These are phyloP conservation scores for Solanum phureja DNA, from an alignment of 257 asterid genomes.

Conservation along the genomic window DNA sequence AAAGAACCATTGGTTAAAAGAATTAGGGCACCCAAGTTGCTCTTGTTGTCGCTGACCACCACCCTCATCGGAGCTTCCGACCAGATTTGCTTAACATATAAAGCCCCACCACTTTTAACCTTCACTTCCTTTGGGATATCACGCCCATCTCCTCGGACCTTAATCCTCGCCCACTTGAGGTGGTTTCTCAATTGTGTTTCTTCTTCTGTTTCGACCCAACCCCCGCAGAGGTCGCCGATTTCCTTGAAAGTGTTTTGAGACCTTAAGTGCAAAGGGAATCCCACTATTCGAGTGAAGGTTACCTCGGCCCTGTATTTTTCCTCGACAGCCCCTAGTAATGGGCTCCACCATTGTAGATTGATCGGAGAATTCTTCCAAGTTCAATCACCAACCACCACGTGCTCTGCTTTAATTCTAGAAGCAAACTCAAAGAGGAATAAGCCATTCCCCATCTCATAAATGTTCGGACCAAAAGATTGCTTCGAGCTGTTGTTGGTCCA, in stretches of 20 bases:
- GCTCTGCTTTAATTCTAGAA: not conserved
- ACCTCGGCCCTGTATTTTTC: not conserved
- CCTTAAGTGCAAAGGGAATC: not conserved
- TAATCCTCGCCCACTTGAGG: not conserved
- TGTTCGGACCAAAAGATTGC: not conserved
- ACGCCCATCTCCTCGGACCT: not conserved
- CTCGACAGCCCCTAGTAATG: not conserved
- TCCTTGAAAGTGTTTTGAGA: not conserved
- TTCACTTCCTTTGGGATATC: not conserved
- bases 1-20: not conserved
- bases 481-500: not conserved
- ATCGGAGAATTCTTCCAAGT: not conserved
- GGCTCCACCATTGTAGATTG: not conserved
- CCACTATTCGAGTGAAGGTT: not conserved
- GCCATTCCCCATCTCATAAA: not conserved
- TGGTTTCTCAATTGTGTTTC: not conserved
- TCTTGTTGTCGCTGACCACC: not conserved
- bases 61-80: not conserved
- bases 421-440: not conserved
- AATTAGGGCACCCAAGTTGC: not conserved
- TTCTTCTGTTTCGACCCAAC: not conserved
- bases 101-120: not conserved
- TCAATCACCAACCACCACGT: not conserved
- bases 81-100: not conserved
- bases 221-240: not conserved